These are phyloP conservation scores for Cytospora mali DNA, from an alignment of 2,329 filamentous ascomycete species.

Conservation along the genomic window DNA sequence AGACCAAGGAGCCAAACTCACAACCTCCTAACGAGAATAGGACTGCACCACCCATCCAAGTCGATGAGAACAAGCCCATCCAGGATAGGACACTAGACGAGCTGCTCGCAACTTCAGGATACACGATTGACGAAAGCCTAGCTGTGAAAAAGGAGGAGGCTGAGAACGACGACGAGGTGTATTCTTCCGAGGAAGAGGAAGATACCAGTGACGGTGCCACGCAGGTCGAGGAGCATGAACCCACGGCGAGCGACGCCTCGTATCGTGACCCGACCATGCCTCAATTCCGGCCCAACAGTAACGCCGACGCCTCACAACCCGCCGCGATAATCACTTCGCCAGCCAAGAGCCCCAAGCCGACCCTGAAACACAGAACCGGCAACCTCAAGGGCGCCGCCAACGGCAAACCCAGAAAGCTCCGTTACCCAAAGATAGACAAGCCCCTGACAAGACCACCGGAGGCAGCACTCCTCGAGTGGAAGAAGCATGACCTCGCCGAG, in stretches of 20 bases:
- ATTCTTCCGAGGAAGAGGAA: slow-evolving; percentile 28
- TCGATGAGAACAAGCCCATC: slow-evolving; percentile 31
- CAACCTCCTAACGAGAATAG: slow-evolving; percentile 32
- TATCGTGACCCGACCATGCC: slow-evolving; percentile 66
- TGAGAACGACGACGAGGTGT: slow-evolving; percentile 15
- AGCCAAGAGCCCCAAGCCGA: slow-evolving; percentile 9
- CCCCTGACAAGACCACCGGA: slow-evolving; percentile 30
- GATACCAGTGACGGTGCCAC: slow-evolving; percentile 17
- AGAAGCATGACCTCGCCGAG: slow-evolving; percentile 65
- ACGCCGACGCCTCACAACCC: slow-evolving; percentile 31
- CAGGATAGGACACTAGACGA: slow-evolving; percentile 42
- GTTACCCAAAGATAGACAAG: slow-evolving; percentile 30
- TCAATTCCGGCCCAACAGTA: slow-evolving; percentile 66
- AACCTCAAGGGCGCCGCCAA: slow-evolving; percentile 23
- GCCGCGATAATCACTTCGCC: neutral
- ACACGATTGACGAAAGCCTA: slow-evolving; percentile 41
- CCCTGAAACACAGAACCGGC: slow-evolving; percentile 5
- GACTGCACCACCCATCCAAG: slow-evolving; percentile 3
- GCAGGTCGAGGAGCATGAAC: slow-evolving; percentile 21
- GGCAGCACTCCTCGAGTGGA: slow-evolving; percentile 50
- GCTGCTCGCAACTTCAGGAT: slow-evolving; percentile 49
- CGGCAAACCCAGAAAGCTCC: slow-evolving; percentile 33
- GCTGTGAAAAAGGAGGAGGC: neutral
- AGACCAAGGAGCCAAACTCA: slow-evolving; percentile 28
- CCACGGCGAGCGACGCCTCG: slow-evolving; percentile 31